Evolutionary conservation across 768 basidiomycete species (phyloP), one percentile per base, ranked within the genome.

Genomic region (Candolleomyces aberdarensis): DNA sequence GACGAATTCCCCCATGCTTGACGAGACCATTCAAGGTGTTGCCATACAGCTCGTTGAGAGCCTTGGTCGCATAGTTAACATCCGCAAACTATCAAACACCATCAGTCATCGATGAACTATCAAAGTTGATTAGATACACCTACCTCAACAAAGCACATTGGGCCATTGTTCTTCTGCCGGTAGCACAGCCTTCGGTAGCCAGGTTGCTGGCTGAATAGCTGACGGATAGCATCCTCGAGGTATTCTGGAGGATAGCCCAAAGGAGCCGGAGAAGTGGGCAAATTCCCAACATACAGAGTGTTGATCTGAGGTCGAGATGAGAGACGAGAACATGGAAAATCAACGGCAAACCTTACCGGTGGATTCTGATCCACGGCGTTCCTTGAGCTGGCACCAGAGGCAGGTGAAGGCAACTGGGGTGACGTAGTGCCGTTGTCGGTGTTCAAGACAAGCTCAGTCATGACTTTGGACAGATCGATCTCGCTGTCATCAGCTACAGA

Each of bases 141-240:
- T 72, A 94, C 93, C 87, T 99, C 97, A 49, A 98, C 95, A 72
- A 98, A 98, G 74, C 97, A 98, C 96, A 98, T 98, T 8, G 96
- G 96, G 0, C 97, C 96, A 67, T 96, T 96, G 71, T 85, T 92
- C 78, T 99, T 99, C 69, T 96, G 94, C 57, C 96, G 82, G 79
- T 95, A 98, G 69, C 89, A 94, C 63, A 99, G 82, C 67, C 96
- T 91, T 60, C 93, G 89, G 75, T 88, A 99, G 2, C 97, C 97
- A 3, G 85, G 83, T 47, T 87, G 89, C 32, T 79, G 79, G 31
- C 83, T 81, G 73, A 99, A 99, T 51, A 97, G 76, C 43, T 87
- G 86, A 59, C 94, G 82, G 26, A 99, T 79, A 39, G 85, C 87
- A 60, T 96, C 93, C 74, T 99, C 96, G 2, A 99, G 82, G 67